Evolutionary conservation across 495 filamentous ascomycete genomes (phyloP), one percentile per base, ranked within the genome.

Genomic region (Aspergillus hancockii): DNA sequence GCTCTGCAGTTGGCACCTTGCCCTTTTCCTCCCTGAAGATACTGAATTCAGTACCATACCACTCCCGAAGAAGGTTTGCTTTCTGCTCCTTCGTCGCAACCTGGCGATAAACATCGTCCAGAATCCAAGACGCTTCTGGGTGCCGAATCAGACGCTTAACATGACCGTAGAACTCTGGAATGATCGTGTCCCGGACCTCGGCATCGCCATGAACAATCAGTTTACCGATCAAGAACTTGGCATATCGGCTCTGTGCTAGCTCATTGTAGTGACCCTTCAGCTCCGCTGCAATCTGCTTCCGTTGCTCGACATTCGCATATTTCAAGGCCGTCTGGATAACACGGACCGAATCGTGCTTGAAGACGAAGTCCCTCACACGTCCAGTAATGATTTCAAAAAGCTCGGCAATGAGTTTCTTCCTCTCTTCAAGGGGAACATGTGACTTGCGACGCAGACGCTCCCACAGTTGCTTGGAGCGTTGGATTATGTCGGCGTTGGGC

Each of bases 301-400:
- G 83, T 71, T 96, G 93, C 57, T 87, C 84, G 22, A 84, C 78
- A 57, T 89, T 96, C 36, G 91, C 90, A 72, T 98, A 98, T 73
- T 98, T 99, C 72, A 99, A 81, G 30, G 92, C 93, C 8, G 92
- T 96, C 78, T 99, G 95, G 30, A 99, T 86, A 47, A 96, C 90
- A 53, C 95, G 83, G 23, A 96, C 94, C 10, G 92, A 90, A 67
- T 99, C 95, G 72, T 99, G 95, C 80, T 98, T 99, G 78, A 99
- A 89, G 23, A 97, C 93, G 60, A 97, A 96, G 50, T 97, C 95
- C 68, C 91, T 91, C 64, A 98, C 87, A 18, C 87, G 82, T 21
- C 92, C 92, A 7, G 89, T 95, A 66, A 97, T 89, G 63, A 98
- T 93, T 51, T 86, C 84, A 71, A 92, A 97, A 7, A 98, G 81